Conservation (phyloP, 169 alveolate genomes). For the Eimeria zaria region DNA sequence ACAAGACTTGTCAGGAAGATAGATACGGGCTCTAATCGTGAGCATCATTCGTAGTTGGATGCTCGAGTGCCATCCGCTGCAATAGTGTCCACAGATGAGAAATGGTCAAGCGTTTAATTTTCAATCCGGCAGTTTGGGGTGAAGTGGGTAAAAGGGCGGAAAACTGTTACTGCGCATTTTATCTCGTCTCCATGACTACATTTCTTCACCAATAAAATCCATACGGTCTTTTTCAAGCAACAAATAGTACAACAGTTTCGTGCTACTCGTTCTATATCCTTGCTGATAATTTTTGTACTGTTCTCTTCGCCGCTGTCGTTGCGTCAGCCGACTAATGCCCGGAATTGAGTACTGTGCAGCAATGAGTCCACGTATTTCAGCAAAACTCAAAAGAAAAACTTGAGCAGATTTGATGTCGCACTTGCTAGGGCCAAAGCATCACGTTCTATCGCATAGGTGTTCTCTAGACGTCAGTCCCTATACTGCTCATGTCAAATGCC, state of each 20-base stretch:
- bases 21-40: not conserved
- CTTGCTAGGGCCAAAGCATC: not conserved
- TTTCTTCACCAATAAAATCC: not conserved
- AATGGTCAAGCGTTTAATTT: not conserved
- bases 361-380: not conserved
- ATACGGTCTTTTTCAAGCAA: not conserved
- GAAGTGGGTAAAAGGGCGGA: too few relatives aligned
- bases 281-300: not conserved
- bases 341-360: too few relatives aligned
- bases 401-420: not conserved
- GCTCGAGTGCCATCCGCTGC: not conserved
- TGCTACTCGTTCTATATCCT: not conserved
- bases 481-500: not conserved
- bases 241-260: not conserved
- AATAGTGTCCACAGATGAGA: not conserved
- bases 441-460: not conserved
- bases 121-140: not conserved
- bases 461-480: not conserved
- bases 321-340: too few relatives aligned
- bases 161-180: not conserved
- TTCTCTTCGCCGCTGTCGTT: too few relatives aligned
- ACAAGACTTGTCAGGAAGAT: not conserved
- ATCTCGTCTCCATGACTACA: not conserved
- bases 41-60: not conserved
- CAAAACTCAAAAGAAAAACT: not conserved